Evolutionary conservation across 2,329 filamentous ascomycete species (phyloP).

Genomic region (Pseudogymnoascus sp.): DNA sequence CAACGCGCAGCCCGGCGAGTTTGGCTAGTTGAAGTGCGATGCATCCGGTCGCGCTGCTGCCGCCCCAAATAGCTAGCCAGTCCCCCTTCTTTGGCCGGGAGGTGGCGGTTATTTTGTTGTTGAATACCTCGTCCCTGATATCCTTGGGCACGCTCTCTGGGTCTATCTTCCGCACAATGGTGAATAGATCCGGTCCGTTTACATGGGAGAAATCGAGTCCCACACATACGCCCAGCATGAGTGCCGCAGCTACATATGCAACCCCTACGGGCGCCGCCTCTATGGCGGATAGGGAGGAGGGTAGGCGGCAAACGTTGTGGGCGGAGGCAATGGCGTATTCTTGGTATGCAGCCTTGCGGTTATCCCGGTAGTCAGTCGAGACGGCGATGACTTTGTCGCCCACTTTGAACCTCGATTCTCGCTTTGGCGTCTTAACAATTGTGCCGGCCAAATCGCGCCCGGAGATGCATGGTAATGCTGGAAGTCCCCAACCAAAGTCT

Average conservation of each 20-base stretch:
- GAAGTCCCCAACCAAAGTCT: constrained; percentile 27
- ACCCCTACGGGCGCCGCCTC: constrained; percentile 26
- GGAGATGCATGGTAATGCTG: constrained; percentile 24
- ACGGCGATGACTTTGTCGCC: constrained; percentile 40
- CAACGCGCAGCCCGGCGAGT: constrained; percentile 55
- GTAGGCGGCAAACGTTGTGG: constrained; percentile 25
- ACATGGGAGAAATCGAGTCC: constrained; percentile 55
- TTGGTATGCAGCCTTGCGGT: constrained; percentile 25
- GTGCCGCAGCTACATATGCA: constrained; percentile 49
- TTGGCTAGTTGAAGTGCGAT: constrained; percentile 61
- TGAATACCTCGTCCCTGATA: constrained; percentile 54
- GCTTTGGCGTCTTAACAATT: constrained; percentile 42
- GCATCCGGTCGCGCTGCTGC: constrained; percentile 59
- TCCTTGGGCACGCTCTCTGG: constrained; percentile 48
- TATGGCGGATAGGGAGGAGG: constrained; percentile 15
- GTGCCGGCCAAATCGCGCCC: constrained; percentile 54
- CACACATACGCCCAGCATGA: constrained; percentile 61
- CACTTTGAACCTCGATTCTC: constrained; percentile 39
- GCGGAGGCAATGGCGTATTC: constrained; percentile 44
- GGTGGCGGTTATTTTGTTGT: constrained; percentile 36
- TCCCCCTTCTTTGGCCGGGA: constrained; percentile 54
- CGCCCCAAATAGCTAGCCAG: constrained; percentile 69
- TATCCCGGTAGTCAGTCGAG: constrained; percentile 27
- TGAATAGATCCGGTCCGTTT: constrained; percentile 48
- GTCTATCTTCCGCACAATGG: constrained; percentile 40